Percentiles rank a stretch among this genome's conserved stretches.
Evolutionary conservation across 305 asterid species (phyloP).

Genomic region (Solanum chacoense): DNA sequence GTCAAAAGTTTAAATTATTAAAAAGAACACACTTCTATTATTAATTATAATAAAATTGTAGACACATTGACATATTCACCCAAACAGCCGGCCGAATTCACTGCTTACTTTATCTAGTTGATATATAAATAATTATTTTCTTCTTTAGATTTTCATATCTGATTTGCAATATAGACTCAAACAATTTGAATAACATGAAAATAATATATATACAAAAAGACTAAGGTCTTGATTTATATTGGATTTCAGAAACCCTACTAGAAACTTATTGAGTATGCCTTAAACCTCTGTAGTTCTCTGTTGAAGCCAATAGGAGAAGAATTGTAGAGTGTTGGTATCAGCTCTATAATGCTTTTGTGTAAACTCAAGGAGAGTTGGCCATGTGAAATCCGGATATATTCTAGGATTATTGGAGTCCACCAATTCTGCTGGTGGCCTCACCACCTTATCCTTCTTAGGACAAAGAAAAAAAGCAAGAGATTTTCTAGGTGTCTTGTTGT

Average conservation of each 20-base stretch:
- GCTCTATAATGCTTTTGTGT: constrained; percentile 33
- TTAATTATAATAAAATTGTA: too few relatives aligned
- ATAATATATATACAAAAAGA: background rate
- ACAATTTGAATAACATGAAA: background rate
- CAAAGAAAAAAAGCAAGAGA: constrained; percentile 57
- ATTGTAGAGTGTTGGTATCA: constrained; percentile 21
- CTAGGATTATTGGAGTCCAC: constrained; percentile 7
- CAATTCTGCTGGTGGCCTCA: constrained; percentile 20
- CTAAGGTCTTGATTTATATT: background rate
- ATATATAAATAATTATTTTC: background rate
- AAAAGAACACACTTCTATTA: too few relatives aligned
- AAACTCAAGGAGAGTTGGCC: constrained; percentile 22
- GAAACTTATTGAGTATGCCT: background rate
- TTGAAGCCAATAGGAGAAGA: constrained; percentile 21
- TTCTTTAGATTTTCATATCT: background rate
- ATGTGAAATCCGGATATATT: constrained; percentile 15
- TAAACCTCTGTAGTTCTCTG: background rate
- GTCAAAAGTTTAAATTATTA: too few relatives aligned
- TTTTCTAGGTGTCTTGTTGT: constrained; percentile 37
- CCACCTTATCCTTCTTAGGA: constrained; percentile 41
- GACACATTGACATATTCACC: background rate
- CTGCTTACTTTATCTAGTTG: background rate
- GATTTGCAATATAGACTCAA: background rate
- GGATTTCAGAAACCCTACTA: background rate
- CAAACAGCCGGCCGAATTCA: background rate